phyloP scores from a whole-genome alignment of 1,284 basidiomycete species.

The Quambalaria eucalypti region DNA sequence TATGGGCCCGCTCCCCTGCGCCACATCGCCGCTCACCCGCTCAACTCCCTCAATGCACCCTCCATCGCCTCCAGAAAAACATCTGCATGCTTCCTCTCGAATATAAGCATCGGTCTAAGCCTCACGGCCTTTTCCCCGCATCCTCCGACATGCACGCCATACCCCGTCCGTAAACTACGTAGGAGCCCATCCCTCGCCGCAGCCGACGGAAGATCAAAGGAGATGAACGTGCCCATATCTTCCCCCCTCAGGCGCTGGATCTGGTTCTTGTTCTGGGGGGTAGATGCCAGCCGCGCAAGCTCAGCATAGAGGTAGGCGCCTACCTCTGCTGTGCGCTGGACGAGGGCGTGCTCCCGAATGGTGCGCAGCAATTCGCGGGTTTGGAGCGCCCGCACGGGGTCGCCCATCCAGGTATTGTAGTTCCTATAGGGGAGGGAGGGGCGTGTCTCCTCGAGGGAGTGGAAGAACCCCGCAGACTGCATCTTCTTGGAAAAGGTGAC shows the following conservation, averaged over 20 bases:
- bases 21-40: too few species aligned
- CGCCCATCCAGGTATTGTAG: slow-evolving; percentile 49
- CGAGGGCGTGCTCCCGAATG: slow-evolving; percentile 49
- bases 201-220: slow-evolving; percentile 50
- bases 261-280: slow-evolving; percentile 11
- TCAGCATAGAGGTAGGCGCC: slow-evolving; percentile 47
- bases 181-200: slow-evolving; percentile 50
- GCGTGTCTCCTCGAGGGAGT: slow-evolving; percentile 51
- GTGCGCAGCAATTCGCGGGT: slow-evolving; percentile 53
- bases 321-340: slow-evolving; percentile 46
- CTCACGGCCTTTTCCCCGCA: slow-evolving; percentile 49
- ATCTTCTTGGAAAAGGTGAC: slow-evolving; percentile 52
- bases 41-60: slow-evolving; percentile 36
- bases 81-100: slow-evolving; percentile 50
- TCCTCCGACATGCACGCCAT: slow-evolving; percentile 51
- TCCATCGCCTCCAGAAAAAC: slow-evolving; percentile 48
- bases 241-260: slow-evolving; percentile 51
- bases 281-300: slow-evolving; percentile 41
- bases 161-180: slow-evolving; percentile 47
- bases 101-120: slow-evolving; percentile 52
- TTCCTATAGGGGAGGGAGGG: slow-evolving; percentile 52
- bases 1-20: too few species aligned
- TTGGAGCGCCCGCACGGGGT: slow-evolving; percentile 53
- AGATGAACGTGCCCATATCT: slow-evolving; percentile 52
- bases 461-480: slow-evolving; percentile 53